Conservation (phyloP, 1,139 yeast genomes). For the Waltiozyma sp. region DNA sequence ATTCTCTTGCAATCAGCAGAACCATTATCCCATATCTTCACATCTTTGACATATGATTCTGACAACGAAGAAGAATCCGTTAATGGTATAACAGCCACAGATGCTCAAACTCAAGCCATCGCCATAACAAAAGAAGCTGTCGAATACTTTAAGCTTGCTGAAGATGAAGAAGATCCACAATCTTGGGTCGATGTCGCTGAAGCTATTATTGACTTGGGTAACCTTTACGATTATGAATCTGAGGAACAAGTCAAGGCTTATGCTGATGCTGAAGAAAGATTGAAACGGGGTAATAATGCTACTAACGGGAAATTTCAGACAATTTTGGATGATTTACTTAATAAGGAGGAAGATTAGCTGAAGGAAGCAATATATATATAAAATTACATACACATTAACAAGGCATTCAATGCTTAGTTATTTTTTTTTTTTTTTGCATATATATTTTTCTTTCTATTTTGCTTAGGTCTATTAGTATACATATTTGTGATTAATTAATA, state of each 20-base stretch:
- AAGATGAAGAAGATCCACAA: constrained; percentile 66
- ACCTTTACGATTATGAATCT: constrained; percentile 53
- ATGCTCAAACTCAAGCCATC: constrained; percentile 41
- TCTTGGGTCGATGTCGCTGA: constrained; percentile 80
- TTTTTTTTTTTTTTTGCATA: too few relatives aligned
- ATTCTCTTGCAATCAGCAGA: constrained; percentile 55
- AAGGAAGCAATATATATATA: too few relatives aligned
- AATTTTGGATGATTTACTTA: constrained; percentile 30
- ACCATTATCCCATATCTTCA: constrained; percentile 42
- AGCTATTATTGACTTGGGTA: constrained; percentile 70
- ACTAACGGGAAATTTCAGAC: constrained; percentile 65
- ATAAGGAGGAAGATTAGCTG: constrained; percentile 2
- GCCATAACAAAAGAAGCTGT: constrained; percentile 45
- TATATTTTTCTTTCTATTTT: too few relatives aligned
- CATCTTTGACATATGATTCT: constrained; percentile 46
- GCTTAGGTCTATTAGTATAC: too few relatives aligned
- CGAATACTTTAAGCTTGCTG: constrained; percentile 42
- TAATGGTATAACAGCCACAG: constrained; percentile 23
- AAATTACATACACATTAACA: too few relatives aligned
- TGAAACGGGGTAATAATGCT: constrained; percentile 60
- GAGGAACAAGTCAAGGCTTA: constrained; percentile 56
- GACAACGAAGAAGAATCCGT: constrained; percentile 30
- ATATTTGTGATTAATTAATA: too few relatives aligned
- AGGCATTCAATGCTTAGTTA: too few relatives aligned
- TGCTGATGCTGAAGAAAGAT: constrained; percentile 50